A percentile compares a stretch with the other conserved stretches of the same genome.
Conservation (phyloP, 2,329 filamentous ascomycete genomes). For the Penicillium paneum region DNA sequence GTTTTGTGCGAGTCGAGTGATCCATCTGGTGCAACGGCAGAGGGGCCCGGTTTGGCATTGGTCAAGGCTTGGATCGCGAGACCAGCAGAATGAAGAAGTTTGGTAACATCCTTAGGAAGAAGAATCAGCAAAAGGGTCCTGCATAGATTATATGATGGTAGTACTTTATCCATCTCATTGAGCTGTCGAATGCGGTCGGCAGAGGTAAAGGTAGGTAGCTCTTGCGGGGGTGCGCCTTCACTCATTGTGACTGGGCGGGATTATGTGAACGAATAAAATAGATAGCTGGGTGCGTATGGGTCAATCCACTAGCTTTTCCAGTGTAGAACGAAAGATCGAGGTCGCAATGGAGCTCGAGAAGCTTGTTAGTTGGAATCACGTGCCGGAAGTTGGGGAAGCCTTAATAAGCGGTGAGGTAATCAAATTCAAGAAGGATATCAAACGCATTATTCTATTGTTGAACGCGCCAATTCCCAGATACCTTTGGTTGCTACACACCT, state of each 20-base stretch:
- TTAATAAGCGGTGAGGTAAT: slow-evolving; percentile 20
- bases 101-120: slow-evolving; percentile 46
- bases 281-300: neutral
- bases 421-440: slow-evolving; percentile 22
- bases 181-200: slow-evolving; percentile 78
- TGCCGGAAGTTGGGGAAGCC: slow-evolving; percentile 11
- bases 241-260: slow-evolving; percentile 18
- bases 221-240: slow-evolving; percentile 19
- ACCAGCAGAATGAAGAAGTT: slow-evolving; percentile 58
- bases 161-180: slow-evolving; percentile 70
- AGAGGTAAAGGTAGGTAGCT: slow-evolving; percentile 56
- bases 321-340: neutral
- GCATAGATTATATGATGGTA: neutral
- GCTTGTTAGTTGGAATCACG: slow-evolving; percentile 7
- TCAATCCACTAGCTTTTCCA: neutral
- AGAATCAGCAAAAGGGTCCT: neutral
- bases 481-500: neutral
- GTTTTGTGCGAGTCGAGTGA: slow-evolving; percentile 56
- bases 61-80: slow-evolving; percentile 63
- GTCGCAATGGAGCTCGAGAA: neutral
- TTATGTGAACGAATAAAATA: neutral
- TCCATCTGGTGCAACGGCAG: slow-evolving; percentile 34
- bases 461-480: neutral
- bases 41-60: slow-evolving; percentile 43
- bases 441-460: slow-evolving; percentile 11